Base-by-base conservation (phyloP, 2,329 filamentous ascomycete species). In the Metarhizium anisopliae region DNA sequence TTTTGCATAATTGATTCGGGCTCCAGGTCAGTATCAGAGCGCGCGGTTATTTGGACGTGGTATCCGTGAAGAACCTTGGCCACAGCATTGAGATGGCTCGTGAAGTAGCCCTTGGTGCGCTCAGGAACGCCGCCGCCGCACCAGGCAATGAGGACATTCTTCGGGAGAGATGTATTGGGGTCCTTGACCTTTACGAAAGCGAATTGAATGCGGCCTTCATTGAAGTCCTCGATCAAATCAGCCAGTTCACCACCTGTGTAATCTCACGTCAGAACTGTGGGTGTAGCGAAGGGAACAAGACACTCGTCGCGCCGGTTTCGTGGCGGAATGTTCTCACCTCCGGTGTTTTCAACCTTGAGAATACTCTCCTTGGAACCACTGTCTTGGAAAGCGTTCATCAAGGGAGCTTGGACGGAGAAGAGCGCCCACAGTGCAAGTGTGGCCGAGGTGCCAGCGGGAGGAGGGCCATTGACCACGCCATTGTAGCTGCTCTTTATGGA, bases 101-200 rank as follows among this genome's bases (percentile, higher is more conserved):
- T 96, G 70, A 99, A 99, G 74, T 97, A 97, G 61, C 94, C 94
- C 75, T 97, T 99, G 59, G 93, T 97, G 66, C 93, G 82, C 74
- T 99, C 94, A n/a, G 94, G 94, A 16, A 99, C 94, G 64, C 94
- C 94, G 68, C 95, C 93, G 62, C 94, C 94, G 71, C 94, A 99
- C 88, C 94, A 99, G 62, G 89, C 92, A 68, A 99, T 90, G 62
- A 99, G 80, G 58, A 95, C 90, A 69, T 86, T 89, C 77, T 99
- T 99, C 52, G 93, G 91, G 16, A 99, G 82, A 25, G 76, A 77
- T 2, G 88, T 90, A 72, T 99, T 99, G 55, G 91, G 89, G 69
- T 99, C 94, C 71, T 92, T 96, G 75, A 99, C 87, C 74, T 95
- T 96, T 66, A 94, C 86, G 67, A 95, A 97, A 32, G 91, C 94